phyloP scores from a whole-genome alignment of 2,329 filamentous ascomycete genomes.

The Hymenoscyphus fructigenus region DNA sequence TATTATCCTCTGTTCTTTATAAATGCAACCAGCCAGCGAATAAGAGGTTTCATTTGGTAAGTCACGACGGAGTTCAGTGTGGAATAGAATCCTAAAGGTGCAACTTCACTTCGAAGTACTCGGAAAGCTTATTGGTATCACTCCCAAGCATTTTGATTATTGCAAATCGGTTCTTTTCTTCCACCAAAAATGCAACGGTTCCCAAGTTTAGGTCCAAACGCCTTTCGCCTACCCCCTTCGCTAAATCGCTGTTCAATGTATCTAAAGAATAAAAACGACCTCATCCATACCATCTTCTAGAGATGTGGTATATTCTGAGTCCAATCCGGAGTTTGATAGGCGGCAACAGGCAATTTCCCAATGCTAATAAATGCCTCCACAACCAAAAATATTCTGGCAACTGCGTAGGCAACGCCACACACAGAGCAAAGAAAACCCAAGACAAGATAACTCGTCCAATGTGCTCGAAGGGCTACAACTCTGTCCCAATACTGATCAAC shows the following conservation, averaged over 20 bases:
- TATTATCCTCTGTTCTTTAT: no score
- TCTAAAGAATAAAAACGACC: not conserved
- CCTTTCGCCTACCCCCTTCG: not conserved
- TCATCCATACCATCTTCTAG: not conserved
- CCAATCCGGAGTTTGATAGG: slow-evolving; percentile 5
- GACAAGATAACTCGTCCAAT: slow-evolving; percentile 11
- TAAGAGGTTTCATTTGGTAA: no score
- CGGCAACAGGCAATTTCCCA: not conserved
- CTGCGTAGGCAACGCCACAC: not conserved
- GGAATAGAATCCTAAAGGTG: no score
- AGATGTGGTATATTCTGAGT: slow-evolving; percentile 4
- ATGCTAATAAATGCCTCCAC: not conserved
- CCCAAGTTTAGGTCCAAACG: not conserved
- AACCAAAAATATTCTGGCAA: slow-evolving; percentile 6
- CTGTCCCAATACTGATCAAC: slow-evolving; percentile 13
- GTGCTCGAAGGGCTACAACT: slow-evolving; percentile 9
- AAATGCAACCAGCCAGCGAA: no score
- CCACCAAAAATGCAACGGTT: no score
- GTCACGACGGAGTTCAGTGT: no score
- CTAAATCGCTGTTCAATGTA: not conserved
- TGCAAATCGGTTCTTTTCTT: no score
- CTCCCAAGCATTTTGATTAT: no score
- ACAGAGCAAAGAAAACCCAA: slow-evolving; percentile 5
- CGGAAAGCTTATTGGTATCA: no score
- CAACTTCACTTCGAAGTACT: no score